Evolutionary conservation across 805 yeast genomes (phyloP), one percentile per base, ranked within the genome.

Genomic region (Kodamaea sagamina): DNA sequence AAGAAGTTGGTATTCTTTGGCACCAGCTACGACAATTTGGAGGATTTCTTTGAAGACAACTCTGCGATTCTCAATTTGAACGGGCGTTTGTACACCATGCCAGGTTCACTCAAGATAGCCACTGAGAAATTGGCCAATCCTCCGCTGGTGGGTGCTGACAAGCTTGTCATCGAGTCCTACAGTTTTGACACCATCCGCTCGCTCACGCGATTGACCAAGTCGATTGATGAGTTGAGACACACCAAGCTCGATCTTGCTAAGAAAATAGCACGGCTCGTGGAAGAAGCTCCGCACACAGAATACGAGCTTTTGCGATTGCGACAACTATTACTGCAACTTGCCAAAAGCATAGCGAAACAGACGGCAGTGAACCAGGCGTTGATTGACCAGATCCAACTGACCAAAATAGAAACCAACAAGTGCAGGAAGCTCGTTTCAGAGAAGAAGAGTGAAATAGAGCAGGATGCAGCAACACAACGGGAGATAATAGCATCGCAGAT

Each of bases 151-250:
- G 17, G 34, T 13, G 17, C 34, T 5, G 34, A 29, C 19, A 29
- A 29, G 32, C 12, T 15, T 6, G 12, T 25, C 28, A 31, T 37
- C 25, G 26, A 19, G n/a, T 60, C 68, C 3, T 67, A 67, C 43
- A 47, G 57, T 4, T 62, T 62, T 43, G 70, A 65, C 41, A 36
- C 54, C 6, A 55, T 65, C n/a, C 41, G 72, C 32, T 50, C 63
- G 1, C 39, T 65, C 7, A 52, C 50, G 35, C 59, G 55, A 32
- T 44, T 65, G n/a, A 41, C 50, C 11, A 48, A 49, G 16, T 58
- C 69, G 1, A 42, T 60, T 2, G 57, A 55, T 19, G 75, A 71
- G 39, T 57, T 70, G 29, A 25, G 41, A 4, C 11, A 28, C 2
- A 46, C 66, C 26, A 68, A 67, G 43, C 27, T 22, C n/a, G 49